phyloP scores from a whole-genome alignment of 495 filamentous ascomycete species.

The Hypoxylon cercidicola region DNA sequence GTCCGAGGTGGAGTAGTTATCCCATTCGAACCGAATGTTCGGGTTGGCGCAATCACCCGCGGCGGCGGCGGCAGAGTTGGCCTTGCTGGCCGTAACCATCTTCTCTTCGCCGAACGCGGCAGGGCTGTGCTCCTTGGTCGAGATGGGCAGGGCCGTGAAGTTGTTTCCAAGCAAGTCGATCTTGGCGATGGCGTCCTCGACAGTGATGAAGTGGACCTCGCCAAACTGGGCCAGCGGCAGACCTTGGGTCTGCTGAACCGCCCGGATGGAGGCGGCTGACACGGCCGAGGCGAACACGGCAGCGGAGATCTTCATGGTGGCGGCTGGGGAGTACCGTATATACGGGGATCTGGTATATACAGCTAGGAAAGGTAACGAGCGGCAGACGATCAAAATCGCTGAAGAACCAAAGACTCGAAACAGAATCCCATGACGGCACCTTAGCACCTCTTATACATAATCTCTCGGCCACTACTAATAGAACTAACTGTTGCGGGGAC shows the following conservation, averaged over 20 bases:
- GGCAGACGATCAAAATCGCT: constrained; percentile 43
- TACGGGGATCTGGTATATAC: constrained; percentile 30
- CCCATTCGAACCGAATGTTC: constrained; percentile 48
- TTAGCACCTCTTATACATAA: constrained; percentile 28
- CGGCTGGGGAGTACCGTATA: constrained; percentile 29
- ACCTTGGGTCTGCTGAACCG: constrained; percentile 24
- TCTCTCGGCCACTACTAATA: constrained; percentile 3
- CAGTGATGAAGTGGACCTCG: constrained; percentile 35
- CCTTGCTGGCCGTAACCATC: not conserved
- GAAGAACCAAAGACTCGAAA: constrained; percentile 11
- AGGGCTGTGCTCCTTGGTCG: constrained; percentile 22
- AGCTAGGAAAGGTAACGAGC: constrained; percentile 34
- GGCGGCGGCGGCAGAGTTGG: constrained; percentile 5
- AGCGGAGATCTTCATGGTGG: constrained; percentile 43
- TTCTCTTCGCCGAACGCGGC: not conserved
- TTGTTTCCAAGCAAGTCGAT: constrained; percentile 42
- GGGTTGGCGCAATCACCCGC: constrained; percentile 44
- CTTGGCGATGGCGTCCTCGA: constrained; percentile 29
- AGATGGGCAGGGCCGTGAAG: constrained; percentile 44
- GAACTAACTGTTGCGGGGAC: constrained; percentile 28
- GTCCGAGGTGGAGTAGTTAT: constrained; percentile 45
- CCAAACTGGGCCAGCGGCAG: constrained; percentile 40
- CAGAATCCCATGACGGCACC: constrained; percentile 19
- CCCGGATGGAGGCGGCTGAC: constrained; percentile 40
- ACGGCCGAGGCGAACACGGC: constrained; percentile 44